Base-by-base conservation (phyloP, 2,329 filamentous ascomycete genomes). In the Pseudogymnoascus verrucosus region DNA sequence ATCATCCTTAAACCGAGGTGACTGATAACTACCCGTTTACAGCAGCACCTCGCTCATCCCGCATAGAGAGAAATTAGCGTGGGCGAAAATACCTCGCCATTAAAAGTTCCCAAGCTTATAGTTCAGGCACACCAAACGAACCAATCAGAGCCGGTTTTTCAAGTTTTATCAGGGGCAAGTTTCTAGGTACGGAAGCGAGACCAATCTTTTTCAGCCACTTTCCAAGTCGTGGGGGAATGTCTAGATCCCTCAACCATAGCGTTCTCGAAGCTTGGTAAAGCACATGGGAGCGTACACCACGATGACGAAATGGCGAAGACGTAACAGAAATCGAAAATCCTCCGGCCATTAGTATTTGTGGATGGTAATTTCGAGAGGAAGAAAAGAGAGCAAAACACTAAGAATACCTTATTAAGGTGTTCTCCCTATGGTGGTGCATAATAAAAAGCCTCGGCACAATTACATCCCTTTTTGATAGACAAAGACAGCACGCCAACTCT, bases 251-350 rank as follows among this genome's bases (percentile, higher is more conserved):
- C 26, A 26, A 16, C 14, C 44, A 54, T 14, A 31, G 26, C 44
- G 26, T 54, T 54, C 44, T 54, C 44, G 5, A 54, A 54, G 44
- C 44, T 23, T 54, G 26, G 44, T 14, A 54, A 23, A 54, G 44
- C 11, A 54, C 44, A 54, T 11, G 14, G 44, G 44, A 54, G 44
- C 16, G 26, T 23, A 54, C 44, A 54, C 44, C 21, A 23, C 37
- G n/a, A 40, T 40, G n/a, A 14, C 26, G 44, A 19, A 54, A 36
- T 31, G 21, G 11, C n/a, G 44, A 54, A 23, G 44, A 54, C 44
- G 26, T 54, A 54, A 54, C 44, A 54, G 44, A 54, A 54, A 54
- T 54, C 12, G 26, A 54, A 26, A 54, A 54, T 31, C 44, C 44
- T 19, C 26, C 21, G 19, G 44, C 16, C 19, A 26, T 23, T 26